A percentile compares a stretch with the other conserved stretches of the same genome.
These are phyloP conservation scores for Zygosaccharomyces bisporus DNA, from an alignment of 805 yeast species.

Conservation along the genomic window DNA sequence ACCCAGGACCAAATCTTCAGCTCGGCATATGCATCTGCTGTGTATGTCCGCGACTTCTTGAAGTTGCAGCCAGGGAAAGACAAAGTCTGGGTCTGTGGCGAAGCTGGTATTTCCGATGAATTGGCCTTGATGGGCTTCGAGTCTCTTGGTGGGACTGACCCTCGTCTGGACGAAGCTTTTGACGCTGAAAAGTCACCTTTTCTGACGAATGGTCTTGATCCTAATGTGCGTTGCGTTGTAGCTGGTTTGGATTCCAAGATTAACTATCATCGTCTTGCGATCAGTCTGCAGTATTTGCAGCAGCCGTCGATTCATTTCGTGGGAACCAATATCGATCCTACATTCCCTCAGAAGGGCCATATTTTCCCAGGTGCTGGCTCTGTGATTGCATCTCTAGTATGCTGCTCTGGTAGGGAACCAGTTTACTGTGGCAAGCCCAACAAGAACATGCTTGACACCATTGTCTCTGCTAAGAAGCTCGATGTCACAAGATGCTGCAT, in stretches of 20 bases:
- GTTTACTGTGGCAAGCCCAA: constrained; percentile 92
- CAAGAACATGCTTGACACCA: constrained; percentile 84
- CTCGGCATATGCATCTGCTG: constrained; percentile 86
- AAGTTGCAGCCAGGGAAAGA: constrained; percentile 63
- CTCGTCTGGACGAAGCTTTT: constrained; percentile 50
- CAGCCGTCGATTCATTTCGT: constrained; percentile 57
- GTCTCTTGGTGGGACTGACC: constrained; percentile 81
- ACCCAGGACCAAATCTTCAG: constrained; percentile 75
- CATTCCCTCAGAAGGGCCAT: constrained; percentile 84
- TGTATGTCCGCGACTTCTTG: constrained; percentile 73
- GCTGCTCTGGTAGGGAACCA: constrained; percentile 77
- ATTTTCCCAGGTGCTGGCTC: constrained; percentile 96
- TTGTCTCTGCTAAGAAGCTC: constrained; percentile 58
- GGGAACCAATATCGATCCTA: constrained; percentile 93
- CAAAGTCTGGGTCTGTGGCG: constrained; percentile 89
- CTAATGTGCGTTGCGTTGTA: constrained; percentile 78
- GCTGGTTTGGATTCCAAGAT: constrained; percentile 78
- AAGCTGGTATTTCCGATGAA: constrained; percentile 79
- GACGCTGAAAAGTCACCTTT: constrained; percentile 54
- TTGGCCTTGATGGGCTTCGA: constrained; percentile 67
- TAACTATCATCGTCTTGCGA: constrained; percentile 77
- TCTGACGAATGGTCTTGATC: constrained; percentile 51
- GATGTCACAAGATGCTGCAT: constrained; percentile 66
- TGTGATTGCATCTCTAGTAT: constrained; percentile 70
- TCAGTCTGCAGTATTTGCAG: constrained; percentile 74